Evolutionary conservation across 2,329 filamentous ascomycete species (phyloP), one percentile per base, ranked within the genome.

Genomic region (Rhynchosporium agropyri): DNA sequence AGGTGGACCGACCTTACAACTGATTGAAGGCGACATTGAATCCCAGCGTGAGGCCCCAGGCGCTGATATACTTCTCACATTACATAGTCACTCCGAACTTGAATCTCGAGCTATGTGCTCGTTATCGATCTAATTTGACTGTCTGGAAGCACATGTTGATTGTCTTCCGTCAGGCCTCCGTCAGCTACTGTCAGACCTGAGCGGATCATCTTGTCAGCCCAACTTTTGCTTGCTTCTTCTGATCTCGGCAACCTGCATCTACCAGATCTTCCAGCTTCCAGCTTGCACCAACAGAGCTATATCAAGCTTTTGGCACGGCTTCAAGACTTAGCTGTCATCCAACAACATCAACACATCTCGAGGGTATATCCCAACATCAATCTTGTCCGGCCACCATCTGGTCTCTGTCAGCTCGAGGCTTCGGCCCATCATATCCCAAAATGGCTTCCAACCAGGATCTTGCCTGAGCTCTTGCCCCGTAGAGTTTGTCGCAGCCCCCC

Each of bases 381-480:
- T 40, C 36, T 10, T 29, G 3, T 42, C 33, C 3, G 33, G 20
- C 33, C 6, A 40, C 36, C 20, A 26, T 36, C 33, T 36, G 33
- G 15, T 42, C 28, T 29, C 54, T 57, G 54, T 57, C 40, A 40
- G 42, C 54, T 20, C 20, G 20, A 20, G 20, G 20, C 20, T 36
- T 36, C 33, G 33, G 33, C 33, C 9, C 9, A 36, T 36, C 33
- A 57, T 57, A 31, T 33, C 54, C 40, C 38, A 45, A 57, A 43
- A 57, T 57, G 54, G 54, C 40, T 28, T 20, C 33, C 28, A 12
- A 45, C 54, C 1, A 57, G 54, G 54, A 57, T 57, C 38, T 57
- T 31, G 54, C 40, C 40, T 46, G 43, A 45, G 54, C 54, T 46
- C 28, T 28, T 15, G 26, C 42, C 54, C 54, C 42, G 54, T 40